phyloP scores from a whole-genome alignment of 106 monocot genomes.

The Dioscorea alata region DNA sequence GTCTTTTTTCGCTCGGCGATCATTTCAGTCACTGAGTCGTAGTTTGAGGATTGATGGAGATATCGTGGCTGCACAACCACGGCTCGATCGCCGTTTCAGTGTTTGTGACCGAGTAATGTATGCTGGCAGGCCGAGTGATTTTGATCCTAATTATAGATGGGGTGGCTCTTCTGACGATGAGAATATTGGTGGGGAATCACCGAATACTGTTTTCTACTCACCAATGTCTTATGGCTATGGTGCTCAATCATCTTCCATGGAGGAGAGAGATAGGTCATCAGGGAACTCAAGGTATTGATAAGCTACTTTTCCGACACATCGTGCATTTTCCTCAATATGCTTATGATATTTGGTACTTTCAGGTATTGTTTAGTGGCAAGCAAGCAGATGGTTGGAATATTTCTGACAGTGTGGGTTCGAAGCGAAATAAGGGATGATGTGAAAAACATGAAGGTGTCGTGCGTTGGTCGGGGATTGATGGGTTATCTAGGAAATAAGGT shows the following conservation, averaged over 20 bases:
- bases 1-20: slow-evolving; percentile 54
- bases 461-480: slow-evolving; percentile 70
- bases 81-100: slow-evolving; percentile 54
- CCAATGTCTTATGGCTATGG: slow-evolving; percentile 35
- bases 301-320: no score
- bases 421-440: slow-evolving; percentile 49
- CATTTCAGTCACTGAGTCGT: slow-evolving; percentile 48
- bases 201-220: slow-evolving; percentile 18
- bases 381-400: slow-evolving; percentile 77
- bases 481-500: slow-evolving; percentile 84
- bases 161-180: slow-evolving; percentile 51
- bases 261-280: slow-evolving; percentile 29
- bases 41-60: slow-evolving; percentile 61
- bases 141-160: slow-evolving; percentile 38
- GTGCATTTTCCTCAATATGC: no score
- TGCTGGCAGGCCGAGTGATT: slow-evolving; percentile 51
- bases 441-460: slow-evolving; percentile 65
- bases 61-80: slow-evolving; percentile 31
- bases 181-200: slow-evolving; percentile 24
- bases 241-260: slow-evolving; percentile 21
- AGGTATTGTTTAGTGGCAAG: slow-evolving; percentile 74
- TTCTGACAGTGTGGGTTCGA: slow-evolving; percentile 63
- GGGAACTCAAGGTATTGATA: slow-evolving; percentile 39
- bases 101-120: slow-evolving; percentile 42
- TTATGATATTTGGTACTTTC: background rate